These are phyloP conservation scores for Camelina hispida DNA, from an alignment of 345 rosid genomes.

Conservation along the genomic window DNA sequence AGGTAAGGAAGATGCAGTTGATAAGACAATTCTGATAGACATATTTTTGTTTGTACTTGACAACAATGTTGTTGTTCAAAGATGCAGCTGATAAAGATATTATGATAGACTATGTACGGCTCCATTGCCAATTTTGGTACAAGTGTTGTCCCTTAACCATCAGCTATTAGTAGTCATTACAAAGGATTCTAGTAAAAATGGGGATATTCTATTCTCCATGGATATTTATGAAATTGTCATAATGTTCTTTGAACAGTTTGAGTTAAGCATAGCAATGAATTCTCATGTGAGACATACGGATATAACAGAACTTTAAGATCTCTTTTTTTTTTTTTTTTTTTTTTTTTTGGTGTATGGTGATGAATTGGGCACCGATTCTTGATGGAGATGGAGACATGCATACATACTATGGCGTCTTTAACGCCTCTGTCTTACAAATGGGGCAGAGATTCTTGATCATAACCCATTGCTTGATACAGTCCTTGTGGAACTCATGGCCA, in stretches of 20 bases:
- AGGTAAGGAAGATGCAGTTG: constrained; percentile 95
- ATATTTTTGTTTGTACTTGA: constrained; percentile 95
- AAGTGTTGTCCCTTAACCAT: not conserved
- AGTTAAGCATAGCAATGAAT: constrained; percentile 21
- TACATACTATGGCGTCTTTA: constrained; percentile 45
- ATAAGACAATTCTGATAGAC: constrained; percentile 91
- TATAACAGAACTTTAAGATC: constrained; percentile 9
- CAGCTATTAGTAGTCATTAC: constrained; percentile 1
- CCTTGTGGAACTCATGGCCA: constrained; percentile 77
- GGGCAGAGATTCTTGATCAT: constrained; percentile 88
- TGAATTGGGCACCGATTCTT: constrained; percentile 6
- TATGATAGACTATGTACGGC: too few relatives aligned
- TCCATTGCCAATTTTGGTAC: not conserved
- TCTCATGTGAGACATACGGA: constrained; percentile 8
- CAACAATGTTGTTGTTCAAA: constrained; percentile 43
- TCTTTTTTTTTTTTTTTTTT: not conserved
- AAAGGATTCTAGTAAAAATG: constrained; percentile 8
- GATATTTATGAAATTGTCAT: constrained; percentile 22
- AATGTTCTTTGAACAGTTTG: constrained; percentile 38
- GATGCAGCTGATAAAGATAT: too few relatives aligned
- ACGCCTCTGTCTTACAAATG: constrained; percentile 75
- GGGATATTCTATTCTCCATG: constrained; percentile 30
- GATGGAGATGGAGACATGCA: not conserved
- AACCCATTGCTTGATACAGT: constrained; percentile 88
- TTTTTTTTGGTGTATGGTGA: constrained; percentile 9